phyloP scores from a whole-genome alignment of 768 basidiomycete genomes.

The Omphalotus guepiniiformis region DNA sequence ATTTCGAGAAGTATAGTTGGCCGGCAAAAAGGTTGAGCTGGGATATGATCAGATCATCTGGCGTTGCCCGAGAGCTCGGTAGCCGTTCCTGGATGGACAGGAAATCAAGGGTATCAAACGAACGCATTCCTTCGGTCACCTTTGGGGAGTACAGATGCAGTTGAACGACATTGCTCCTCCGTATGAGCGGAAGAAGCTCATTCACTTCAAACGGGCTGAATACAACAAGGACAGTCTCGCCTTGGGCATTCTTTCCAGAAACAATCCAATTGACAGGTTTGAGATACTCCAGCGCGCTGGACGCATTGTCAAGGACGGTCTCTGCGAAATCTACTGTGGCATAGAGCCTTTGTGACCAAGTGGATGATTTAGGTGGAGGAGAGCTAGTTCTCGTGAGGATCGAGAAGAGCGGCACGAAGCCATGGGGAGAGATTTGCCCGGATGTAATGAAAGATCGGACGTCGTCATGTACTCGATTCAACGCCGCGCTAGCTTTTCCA shows the following conservation, averaged over 20 bases:
- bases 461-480: no score
- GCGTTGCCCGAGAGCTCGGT: constrained; percentile 14
- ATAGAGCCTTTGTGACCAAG: constrained; percentile 22
- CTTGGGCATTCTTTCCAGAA: constrained; percentile 12
- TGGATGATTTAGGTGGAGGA: no score
- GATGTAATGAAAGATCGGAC: constrained; percentile 20
- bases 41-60: constrained; percentile 12
- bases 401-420: no score
- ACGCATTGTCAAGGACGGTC: constrained; percentile 19
- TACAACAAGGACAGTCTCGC: constrained; percentile 22
- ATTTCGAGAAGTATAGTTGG: constrained; percentile 35
- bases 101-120: constrained; percentile 34
- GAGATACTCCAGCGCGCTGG: constrained; percentile 25
- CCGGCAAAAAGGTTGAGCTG: constrained; percentile 43
- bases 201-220: constrained; percentile 40
- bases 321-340: constrained; percentile 31
- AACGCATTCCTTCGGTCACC: constrained; percentile 25
- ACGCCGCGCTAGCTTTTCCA: no score
- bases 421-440: no score
- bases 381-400: constrained; percentile 7
- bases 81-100: constrained; percentile 24
- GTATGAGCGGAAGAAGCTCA: constrained; percentile 30
- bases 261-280: constrained; percentile 42
- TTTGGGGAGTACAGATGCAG: constrained; percentile 42
- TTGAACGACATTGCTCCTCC: constrained; percentile 24